Evolutionary conservation across 208 protist genomes (phyloP), one percentile per base, ranked within the genome.

Genomic region (Herpetomonas muscarum): DNA sequence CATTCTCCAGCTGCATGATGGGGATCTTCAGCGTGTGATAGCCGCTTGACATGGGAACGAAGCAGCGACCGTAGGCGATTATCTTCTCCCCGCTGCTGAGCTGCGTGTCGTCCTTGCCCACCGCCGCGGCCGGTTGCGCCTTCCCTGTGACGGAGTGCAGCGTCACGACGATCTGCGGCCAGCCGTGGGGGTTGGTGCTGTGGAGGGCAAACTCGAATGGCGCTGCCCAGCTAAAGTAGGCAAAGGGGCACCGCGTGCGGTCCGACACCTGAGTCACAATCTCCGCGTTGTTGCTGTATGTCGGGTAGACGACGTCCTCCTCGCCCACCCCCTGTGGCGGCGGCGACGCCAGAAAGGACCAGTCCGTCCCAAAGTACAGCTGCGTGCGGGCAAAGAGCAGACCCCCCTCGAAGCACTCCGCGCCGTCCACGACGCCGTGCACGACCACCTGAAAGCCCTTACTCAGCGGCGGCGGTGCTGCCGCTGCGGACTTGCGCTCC

Each of bases 171-270:
- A 94, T 61, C 62, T 92, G 87, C 24, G 87, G 84, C 87, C 87
- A 94, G 0, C 84, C 84, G 41, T 82, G 76, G 19, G 75, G 75
- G 62, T 94, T 94, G 0, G 84, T 90, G 71, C 79, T 88, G 17
- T 70, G 77, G 50, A 94, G 57, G 19, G 74, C 79, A 59, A 87
- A 90, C 67, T 91, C 87, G 54, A 94, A 94, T 0, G 87, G 87
- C 0, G 81, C 65, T 4, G 76, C 64, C 72, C 78, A 94, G 44
- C 70, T 78, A 31, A 92, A 94, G 9, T 78, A 74, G 13, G 84
- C 51, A 41, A 83, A 80, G 34, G 84, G 80, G 37, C 76, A 64
- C 7, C 74, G 66, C 5, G 78, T 67, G 37, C 70, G 59, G 24
- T 79, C 74, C 1, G 81, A 88, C 5, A 94, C 61, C 67, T 94